Base-by-base conservation (phyloP, 2,329 filamentous ascomycete species). In the Didymella segeticola region DNA sequence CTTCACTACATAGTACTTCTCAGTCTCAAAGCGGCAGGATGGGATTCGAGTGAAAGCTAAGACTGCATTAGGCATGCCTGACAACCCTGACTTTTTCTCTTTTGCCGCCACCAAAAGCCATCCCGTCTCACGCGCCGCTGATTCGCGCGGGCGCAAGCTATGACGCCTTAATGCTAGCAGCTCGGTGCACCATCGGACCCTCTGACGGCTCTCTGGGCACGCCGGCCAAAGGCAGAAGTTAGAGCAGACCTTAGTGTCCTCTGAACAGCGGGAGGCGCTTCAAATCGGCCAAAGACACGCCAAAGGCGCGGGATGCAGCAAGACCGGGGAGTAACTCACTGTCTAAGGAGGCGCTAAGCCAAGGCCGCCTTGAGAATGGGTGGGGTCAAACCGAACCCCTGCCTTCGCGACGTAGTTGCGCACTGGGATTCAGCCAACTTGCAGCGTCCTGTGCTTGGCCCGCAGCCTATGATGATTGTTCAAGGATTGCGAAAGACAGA, bases 381-480 rank as follows among this genome's bases (percentile, higher is more conserved):
- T 14, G 34, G 34, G 34, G 11, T 12, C 5, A 37, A 37, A 9
- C 34, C 34, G 34, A 37, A 37, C 34, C 34, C 66, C 62, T 67
- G 66, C 54, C 57, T 55, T 54, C 63, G 57, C 59, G 59, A 58
- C 58, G 60, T 69, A 69, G 61, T 37, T 37, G 36, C 53, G 62
- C 57, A 61, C 61, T 62, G 67, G 69, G 66, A 59, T 51, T 55
- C 54, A 66, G 64, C 68, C 65, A 70, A 50, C 65, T 60, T 68
- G 64, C 65, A 61, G 62, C 55, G 62, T 66, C 59, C 60, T 67
- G 41, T 57, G 60, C 70, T 72, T 73, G 69, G 68, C 69, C 49
- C 45, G 54, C 62, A 71, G 70, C 70, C 71, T 70, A 72, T 74
- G 69, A 73, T 74, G 71, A 63, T 64, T 59, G 62, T 68, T 61